These are phyloP conservation scores for Coniosporium apollinis DNA, from an alignment of 495 filamentous ascomycete genomes.

Conservation along the genomic window DNA sequence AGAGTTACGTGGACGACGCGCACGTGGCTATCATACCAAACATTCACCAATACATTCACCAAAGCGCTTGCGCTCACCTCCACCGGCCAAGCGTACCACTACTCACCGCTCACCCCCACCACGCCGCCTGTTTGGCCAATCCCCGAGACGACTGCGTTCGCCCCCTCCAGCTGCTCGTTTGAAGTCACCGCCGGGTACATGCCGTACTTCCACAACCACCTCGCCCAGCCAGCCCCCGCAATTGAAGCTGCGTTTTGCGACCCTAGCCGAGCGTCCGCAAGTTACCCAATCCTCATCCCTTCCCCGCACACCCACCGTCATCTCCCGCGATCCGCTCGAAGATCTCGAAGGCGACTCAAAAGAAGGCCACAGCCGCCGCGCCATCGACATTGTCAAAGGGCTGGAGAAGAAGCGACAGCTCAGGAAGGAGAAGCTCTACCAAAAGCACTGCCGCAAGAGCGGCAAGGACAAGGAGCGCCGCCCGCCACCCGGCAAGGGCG, in stretches of 20 bases:
- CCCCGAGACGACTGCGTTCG: constrained; percentile 54
- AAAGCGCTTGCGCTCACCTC: constrained; percentile 32
- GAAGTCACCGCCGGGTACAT: constrained; percentile 29
- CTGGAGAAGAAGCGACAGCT: constrained; percentile 86
- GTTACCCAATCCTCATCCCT: constrained; percentile 21
- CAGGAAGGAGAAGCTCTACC: constrained; percentile 75
- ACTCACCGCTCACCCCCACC: constrained; percentile 29
- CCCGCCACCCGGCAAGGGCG: constrained; percentile 64
- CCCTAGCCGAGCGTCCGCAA: constrained; percentile 20
- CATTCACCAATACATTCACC: constrained; percentile 32
- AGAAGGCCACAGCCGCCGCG: constrained; percentile 37
- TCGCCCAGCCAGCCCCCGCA: neutral
- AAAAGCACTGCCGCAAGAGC: constrained; percentile 59
- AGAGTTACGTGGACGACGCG: constrained; percentile 22
- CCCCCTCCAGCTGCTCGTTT: constrained; percentile 35
- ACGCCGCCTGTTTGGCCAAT: constrained; percentile 45
- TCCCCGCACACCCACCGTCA: constrained; percentile 14
- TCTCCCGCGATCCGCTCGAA: neutral
- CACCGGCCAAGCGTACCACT: constrained; percentile 15
- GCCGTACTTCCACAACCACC: constrained; percentile 2
- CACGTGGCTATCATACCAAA: constrained; percentile 18
- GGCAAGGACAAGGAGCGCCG: constrained; percentile 28
- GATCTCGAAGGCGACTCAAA: constrained; percentile 8
- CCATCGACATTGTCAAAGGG: constrained; percentile 93
- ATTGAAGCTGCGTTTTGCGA: constrained; percentile 1